Conservation (phyloP, 2,329 filamentous ascomycete species). For the Trichoderma sp. region DNA sequence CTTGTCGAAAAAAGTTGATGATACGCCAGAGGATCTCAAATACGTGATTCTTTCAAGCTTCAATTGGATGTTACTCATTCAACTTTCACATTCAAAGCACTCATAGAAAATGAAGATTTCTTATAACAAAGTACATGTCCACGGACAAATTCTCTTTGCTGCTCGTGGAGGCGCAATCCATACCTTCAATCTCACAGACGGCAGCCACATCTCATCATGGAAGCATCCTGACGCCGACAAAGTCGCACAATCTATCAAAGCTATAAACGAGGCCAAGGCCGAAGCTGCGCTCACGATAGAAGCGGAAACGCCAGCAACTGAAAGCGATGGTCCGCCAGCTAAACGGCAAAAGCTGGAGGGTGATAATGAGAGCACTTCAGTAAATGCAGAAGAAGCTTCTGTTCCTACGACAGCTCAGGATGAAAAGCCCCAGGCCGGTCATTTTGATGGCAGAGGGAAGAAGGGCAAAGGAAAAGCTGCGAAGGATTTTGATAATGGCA, state of each 20-base stretch:
- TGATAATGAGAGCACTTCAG: constrained; percentile 24
- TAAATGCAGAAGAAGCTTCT: not conserved
- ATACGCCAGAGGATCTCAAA: not conserved
- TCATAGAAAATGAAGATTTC: constrained; percentile 51
- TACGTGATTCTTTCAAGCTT: not conserved
- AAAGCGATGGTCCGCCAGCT: constrained; percentile 36
- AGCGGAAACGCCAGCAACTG: constrained; percentile 26
- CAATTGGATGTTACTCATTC: not conserved
- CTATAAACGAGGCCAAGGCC: constrained; percentile 23
- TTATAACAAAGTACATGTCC: constrained; percentile 64
- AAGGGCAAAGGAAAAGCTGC: constrained; percentile 33
- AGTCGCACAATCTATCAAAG: constrained; percentile 33
- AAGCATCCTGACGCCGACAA: constrained; percentile 47
- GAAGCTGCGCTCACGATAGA: constrained; percentile 19
- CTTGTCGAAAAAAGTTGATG: constrained; percentile 1
- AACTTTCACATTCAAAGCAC: not conserved
- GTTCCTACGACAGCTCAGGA: constrained; percentile 5
- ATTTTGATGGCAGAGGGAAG: constrained; percentile 30
- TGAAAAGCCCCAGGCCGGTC: constrained; percentile 23
- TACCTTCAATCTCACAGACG: constrained; percentile 61
- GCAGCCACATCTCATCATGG: constrained; percentile 64
- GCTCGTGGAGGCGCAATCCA: constrained; percentile 73
- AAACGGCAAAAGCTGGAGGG: constrained; percentile 39
- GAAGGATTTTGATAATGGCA: constrained; percentile 11
- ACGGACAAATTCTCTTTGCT: constrained; percentile 65